Percentiles rank a stretch among this genome's conserved stretches.
phyloP scores from a whole-genome alignment of 208 protist species.

The Crithidia acanthocephali region DNA sequence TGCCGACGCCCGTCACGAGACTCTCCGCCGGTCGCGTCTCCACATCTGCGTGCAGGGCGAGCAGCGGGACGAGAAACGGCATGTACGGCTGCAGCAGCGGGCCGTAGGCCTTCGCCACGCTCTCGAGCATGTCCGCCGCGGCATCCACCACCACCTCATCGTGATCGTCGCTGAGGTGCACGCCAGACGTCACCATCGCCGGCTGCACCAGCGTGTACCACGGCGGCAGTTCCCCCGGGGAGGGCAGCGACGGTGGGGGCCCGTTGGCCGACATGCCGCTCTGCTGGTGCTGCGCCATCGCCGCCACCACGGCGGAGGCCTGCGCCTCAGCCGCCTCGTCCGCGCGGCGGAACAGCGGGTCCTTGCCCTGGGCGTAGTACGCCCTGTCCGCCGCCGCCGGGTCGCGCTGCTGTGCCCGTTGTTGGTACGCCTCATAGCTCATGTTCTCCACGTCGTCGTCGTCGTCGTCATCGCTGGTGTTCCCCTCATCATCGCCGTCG shows the following conservation, averaged over 20 bases:
- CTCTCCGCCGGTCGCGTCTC: constrained; percentile 64
- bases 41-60: constrained; percentile 56
- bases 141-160: constrained; percentile 73
- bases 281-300: constrained; percentile 35
- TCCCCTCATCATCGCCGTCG: constrained; percentile 37
- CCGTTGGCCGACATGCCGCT: constrained; percentile 11
- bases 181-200: constrained; percentile 27
- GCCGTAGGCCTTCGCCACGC: constrained; percentile 78
- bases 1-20: constrained; percentile 65
- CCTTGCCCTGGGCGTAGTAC: constrained; percentile 12
- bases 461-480: constrained; percentile 47
- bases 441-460: constrained; percentile 27
- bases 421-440: constrained; percentile 29
- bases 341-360: constrained; percentile 27
- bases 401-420: constrained; percentile 5
- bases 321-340: constrained; percentile 34
- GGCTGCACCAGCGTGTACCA: constrained; percentile 40
- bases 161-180: constrained; percentile 66
- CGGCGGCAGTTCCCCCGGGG: constrained; percentile 28
- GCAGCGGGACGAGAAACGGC: constrained; percentile 56
- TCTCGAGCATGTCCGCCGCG: constrained; percentile 69
- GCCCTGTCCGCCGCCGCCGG: constrained; percentile 4
- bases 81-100: constrained; percentile 51
- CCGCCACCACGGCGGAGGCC: constrained; percentile 31
- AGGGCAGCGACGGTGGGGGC: constrained; percentile 25